phyloP scores from a whole-genome alignment of 345 rosid species.

The Eucalyptus polyanthemos region DNA sequence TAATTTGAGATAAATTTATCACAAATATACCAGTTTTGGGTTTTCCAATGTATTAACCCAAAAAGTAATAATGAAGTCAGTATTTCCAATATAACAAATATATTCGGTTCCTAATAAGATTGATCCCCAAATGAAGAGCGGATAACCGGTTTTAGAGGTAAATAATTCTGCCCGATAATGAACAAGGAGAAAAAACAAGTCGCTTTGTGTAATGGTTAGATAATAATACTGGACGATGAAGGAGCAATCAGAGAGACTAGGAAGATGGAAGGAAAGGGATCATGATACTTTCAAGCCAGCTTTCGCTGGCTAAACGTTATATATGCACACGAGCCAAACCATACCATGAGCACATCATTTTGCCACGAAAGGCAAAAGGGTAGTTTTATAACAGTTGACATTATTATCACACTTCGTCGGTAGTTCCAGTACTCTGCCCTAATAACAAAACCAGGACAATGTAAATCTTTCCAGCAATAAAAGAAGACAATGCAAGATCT shows the following conservation, averaged over 20 bases:
- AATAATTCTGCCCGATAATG: not conserved
- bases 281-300: not conserved
- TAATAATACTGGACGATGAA: not conserved
- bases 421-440: not conserved
- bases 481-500: not conserved
- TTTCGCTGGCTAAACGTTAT: not conserved
- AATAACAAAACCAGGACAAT: not conserved
- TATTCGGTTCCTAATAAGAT: not conserved
- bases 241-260: not conserved
- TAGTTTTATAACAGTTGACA: not conserved
- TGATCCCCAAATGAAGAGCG: not conserved
- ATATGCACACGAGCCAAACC: not conserved
- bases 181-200: not conserved
- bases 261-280: not conserved
- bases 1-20: too few species aligned
- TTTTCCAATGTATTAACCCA: too few species aligned
- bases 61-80: not conserved
- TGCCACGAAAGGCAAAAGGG: not conserved
- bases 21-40: accelerated
- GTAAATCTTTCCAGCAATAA: not conserved
- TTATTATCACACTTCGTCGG: not conserved
- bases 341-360: not conserved
- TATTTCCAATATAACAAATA: not conserved
- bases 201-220: not conserved
- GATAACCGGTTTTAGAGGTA: not conserved